These are phyloP conservation scores for Vitis hybrid DNA, from an alignment of 177 flowering plant species.

Conservation along the genomic window DNA sequence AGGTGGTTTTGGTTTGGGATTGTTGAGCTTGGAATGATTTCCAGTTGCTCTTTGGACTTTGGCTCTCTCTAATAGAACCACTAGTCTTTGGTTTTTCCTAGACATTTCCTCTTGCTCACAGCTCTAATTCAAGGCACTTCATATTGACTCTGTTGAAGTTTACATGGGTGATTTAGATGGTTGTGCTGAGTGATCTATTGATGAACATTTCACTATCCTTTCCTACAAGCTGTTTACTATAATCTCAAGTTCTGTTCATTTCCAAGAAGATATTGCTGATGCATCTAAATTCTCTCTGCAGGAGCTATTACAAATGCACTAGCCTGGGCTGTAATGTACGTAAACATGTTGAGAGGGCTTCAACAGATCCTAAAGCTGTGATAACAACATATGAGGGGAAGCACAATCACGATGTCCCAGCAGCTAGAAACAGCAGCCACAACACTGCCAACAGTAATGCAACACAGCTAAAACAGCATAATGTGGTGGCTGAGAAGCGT, in stretches of 20 bases:
- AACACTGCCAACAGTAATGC: constrained; percentile 29
- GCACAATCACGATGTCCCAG: constrained; percentile 84
- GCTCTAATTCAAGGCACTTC: no score
- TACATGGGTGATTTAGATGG: no score
- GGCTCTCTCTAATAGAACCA: no score
- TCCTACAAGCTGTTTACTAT: not conserved
- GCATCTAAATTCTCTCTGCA: constrained; percentile 24
- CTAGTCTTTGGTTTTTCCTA: no score
- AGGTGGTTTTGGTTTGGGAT: no score
- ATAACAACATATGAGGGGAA: constrained; percentile 96
- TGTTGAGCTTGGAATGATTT: no score
- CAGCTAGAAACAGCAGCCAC: constrained; percentile 53
- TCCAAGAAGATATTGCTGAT: constrained; percentile 16
- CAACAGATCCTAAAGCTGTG: constrained; percentile 79
- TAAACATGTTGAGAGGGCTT: constrained; percentile 90
- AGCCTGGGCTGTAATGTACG: constrained; percentile 81
- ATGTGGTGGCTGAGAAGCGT: constrained; percentile 28
- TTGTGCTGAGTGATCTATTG: no score
- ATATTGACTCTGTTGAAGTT: no score
- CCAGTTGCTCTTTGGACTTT: no score
- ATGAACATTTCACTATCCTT: not conserved
- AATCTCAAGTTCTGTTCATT: not conserved
- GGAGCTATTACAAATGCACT: constrained; percentile 97
- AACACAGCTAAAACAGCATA: constrained; percentile 34
- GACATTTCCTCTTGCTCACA: no score